A percentile compares a stretch with the other conserved stretches of the same genome.
Conservation (phyloP, 129 eudicot species). For the Ambrosia trifida region DNA sequence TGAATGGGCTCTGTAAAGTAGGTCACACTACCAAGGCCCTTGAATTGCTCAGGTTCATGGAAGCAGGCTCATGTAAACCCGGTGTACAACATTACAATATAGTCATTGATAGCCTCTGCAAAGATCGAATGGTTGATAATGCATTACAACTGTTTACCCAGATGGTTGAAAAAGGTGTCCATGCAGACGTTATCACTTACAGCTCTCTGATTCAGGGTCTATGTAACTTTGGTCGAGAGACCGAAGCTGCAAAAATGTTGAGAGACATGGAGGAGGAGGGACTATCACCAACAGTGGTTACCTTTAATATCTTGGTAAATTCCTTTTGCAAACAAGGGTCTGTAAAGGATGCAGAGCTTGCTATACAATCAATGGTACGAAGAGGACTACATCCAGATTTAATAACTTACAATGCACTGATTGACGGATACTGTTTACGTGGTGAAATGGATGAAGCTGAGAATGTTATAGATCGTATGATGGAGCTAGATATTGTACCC, state of each 20-base stretch:
- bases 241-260: slow-evolving; percentile 27
- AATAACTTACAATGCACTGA: slow-evolving; percentile 24
- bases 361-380: slow-evolving; percentile 4
- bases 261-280: slow-evolving; percentile 23
- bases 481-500: slow-evolving; percentile 12
- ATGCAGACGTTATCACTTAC: slow-evolving; percentile 33
- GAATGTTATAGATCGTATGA: slow-evolving; percentile 23
- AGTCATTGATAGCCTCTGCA: slow-evolving; percentile 38
- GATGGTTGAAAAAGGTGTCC: slow-evolving; percentile 38
- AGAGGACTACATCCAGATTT: slow-evolving; percentile 29
- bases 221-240: slow-evolving; percentile 31
- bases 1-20: slow-evolving; percentile 43
- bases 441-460: slow-evolving; percentile 32
- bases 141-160: slow-evolving; percentile 29
- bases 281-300: background rate
- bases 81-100: slow-evolving; percentile 19
- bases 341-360: slow-evolving; percentile 20
- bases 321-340: slow-evolving; percentile 27
- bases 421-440: slow-evolving; percentile 46
- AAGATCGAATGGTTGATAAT: slow-evolving; percentile 34
- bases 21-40: slow-evolving; percentile 34
- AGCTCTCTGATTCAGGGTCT: slow-evolving; percentile 41
- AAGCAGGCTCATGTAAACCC: slow-evolving; percentile 27
- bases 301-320: slow-evolving; percentile 25
- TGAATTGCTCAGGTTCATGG: slow-evolving; percentile 41